phyloP scores from a whole-genome alignment of 2,329 filamentous ascomycete genomes.

The Aureobasidium subglaciale region DNA sequence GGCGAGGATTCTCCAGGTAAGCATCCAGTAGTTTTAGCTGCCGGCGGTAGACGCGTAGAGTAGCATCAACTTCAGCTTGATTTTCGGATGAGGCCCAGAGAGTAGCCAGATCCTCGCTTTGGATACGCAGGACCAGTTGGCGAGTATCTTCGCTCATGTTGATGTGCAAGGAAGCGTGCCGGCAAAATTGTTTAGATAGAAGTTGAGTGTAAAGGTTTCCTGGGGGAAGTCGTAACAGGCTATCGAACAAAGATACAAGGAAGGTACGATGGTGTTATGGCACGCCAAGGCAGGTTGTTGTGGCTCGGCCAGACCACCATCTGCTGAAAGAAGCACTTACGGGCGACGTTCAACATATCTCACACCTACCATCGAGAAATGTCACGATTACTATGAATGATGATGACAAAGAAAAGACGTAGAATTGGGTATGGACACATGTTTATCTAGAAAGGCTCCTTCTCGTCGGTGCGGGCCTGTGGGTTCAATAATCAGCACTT shows the following conservation, averaged over 20 bases:
- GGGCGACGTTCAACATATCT: neutral
- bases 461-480: slow-evolving; percentile 9
- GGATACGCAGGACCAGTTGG: neutral
- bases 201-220: neutral
- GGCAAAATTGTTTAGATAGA: neutral
- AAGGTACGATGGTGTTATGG: neutral
- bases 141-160: neutral
- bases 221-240: too few species aligned
- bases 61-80: neutral
- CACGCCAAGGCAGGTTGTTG: neutral
- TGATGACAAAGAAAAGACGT: slow-evolving; percentile 12
- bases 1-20: neutral
- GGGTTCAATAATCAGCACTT: neutral
- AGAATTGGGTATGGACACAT: slow-evolving; percentile 14
- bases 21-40: neutral
- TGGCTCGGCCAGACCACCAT: too few species aligned
- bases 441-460: slow-evolving; percentile 5
- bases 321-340: too few species aligned
- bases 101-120: neutral
- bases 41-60: neutral
- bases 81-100: neutral
- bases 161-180: too few species aligned
- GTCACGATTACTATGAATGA: neutral
- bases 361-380: too few species aligned
- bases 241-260: too few species aligned